These are phyloP conservation scores for Penicillium bovifimosum DNA, from an alignment of 495 filamentous ascomycete genomes.

Conservation along the genomic window DNA sequence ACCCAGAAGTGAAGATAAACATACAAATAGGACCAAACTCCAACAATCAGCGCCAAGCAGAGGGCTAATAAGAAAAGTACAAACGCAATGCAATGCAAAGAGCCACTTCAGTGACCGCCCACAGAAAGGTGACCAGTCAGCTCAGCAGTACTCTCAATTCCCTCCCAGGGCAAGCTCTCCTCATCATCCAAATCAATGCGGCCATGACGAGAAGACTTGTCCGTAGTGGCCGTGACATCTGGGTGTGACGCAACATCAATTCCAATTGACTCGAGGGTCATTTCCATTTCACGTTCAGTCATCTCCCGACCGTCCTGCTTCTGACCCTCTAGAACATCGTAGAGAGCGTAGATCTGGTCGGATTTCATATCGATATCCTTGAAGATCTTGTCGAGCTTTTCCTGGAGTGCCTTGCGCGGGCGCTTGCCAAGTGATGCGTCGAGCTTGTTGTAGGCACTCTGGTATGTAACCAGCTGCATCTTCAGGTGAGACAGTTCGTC, in stretches of 20 bases:
- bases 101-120: not conserved
- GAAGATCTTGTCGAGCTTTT: conserved; percentile 59
- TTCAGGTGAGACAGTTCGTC: conserved; percentile 83
- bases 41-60: not conserved
- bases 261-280: conserved; percentile 58
- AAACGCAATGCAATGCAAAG: not conserved
- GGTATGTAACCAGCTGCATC: conserved; percentile 53
- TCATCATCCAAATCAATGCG: conserved; percentile 35
- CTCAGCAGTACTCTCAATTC: conserved; percentile 48
- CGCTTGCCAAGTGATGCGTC: conserved; percentile 65
- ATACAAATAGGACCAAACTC: conserved; percentile 6
- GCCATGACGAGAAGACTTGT: conserved; percentile 27
- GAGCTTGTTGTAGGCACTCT: conserved; percentile 57
- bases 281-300: conserved; percentile 60
- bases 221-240: conserved; percentile 33
- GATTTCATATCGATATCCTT: conserved; percentile 68
- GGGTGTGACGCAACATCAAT: conserved; percentile 31
- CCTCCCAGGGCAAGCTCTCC: conserved; percentile 48
- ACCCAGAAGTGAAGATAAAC: conserved; percentile 4
- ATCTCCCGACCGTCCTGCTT: conserved; percentile 61
- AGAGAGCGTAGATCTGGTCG: conserved; percentile 83
- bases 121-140: conserved; percentile 32
- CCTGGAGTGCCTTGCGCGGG: conserved; percentile 58
- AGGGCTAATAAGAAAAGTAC: not conserved
- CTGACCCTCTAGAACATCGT: conserved; percentile 85